These are phyloP conservation scores for Buddleja alternifolia DNA, from an alignment of 257 asterid genomes.

Conservation along the genomic window DNA sequence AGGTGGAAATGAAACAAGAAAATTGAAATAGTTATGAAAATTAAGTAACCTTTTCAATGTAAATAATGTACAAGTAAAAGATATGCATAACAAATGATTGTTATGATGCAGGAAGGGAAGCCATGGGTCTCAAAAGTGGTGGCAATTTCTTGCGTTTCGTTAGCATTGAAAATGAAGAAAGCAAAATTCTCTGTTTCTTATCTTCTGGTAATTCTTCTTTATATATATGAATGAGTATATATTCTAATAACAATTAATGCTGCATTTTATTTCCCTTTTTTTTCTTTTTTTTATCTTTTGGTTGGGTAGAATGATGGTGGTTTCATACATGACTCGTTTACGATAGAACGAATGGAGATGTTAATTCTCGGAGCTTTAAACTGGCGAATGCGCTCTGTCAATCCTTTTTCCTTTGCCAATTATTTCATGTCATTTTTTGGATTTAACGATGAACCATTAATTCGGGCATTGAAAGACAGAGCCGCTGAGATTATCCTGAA, in stretches of 20 bases:
- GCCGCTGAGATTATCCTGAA: constrained; percentile 51
- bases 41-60: background rate
- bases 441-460: constrained; percentile 37
- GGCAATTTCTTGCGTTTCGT: constrained; percentile 63
- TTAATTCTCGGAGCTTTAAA: constrained; percentile 64
- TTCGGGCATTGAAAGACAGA: constrained; percentile 51
- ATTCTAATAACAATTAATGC: background rate
- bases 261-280: background rate
- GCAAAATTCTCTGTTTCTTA: constrained; percentile 44
- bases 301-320: constrained; percentile 46
- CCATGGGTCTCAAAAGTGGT: constrained; percentile 66
- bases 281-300: too few species aligned
- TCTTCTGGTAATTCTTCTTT: constrained; percentile 47
- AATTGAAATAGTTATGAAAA: background rate
- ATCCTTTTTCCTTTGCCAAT: constrained; percentile 55
- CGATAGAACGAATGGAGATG: constrained; percentile 64
- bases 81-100: background rate
- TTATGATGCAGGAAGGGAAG: constrained; percentile 52
- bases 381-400: constrained; percentile 80
- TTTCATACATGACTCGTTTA: constrained; percentile 34
- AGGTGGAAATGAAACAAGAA: background rate
- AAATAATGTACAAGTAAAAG: background rate
- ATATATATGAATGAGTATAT: background rate
- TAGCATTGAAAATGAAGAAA: constrained; percentile 73
- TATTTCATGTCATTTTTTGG: constrained; percentile 52